Evolutionary conservation across 2,329 filamentous ascomycete genomes (phyloP), one percentile per base, ranked within the genome.

Genomic region (Exophiala dermatitidis): DNA sequence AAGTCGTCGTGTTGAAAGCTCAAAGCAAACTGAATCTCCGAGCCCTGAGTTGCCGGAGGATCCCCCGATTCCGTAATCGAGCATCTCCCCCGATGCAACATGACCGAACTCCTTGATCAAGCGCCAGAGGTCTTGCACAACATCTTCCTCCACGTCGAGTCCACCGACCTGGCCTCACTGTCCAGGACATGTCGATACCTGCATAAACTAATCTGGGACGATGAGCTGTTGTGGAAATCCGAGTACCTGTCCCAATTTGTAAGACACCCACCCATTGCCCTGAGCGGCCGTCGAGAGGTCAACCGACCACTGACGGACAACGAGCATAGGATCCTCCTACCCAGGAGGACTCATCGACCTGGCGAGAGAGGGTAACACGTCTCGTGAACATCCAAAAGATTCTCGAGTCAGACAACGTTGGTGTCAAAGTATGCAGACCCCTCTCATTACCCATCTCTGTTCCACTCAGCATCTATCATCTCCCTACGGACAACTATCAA

Each of bases 121-220:
- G 82, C 83, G 5, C 73, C 77, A 4, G 84, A 88, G 71, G 74
- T 86, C 40, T 65, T 86, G 29, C 79, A 84, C 62, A 71, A 77
- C 62, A 79, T 87, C 59, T 71, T 88, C 57, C 68, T 66, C 53
- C 74, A 76, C 59, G 72, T 85, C 36, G 68, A 77, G 30, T 79
- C 81, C 1, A 66, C 68, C 38, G 83, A 86, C 57, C 68, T 88
- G 5, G 71, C 74, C 1, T 65, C 68, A 5, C 64, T 86, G 42
- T 73, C 75, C 36, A 68, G 66, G 54, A 76, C 77, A 44, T 85
- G 79, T 65, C 73, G 69, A 12, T 65, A 63, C 7, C 69, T 90
- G 44, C 68, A 78, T 54, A 66, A 70, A 33, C 79, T 81, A 57
- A 72, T 86, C 48, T 73, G 70, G 46, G 74, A 72, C 41, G 86